Evolutionary conservation across 2,329 filamentous ascomycete genomes (phyloP), one percentile per base, ranked within the genome.

Genomic region (Cytospora schulzeri): DNA sequence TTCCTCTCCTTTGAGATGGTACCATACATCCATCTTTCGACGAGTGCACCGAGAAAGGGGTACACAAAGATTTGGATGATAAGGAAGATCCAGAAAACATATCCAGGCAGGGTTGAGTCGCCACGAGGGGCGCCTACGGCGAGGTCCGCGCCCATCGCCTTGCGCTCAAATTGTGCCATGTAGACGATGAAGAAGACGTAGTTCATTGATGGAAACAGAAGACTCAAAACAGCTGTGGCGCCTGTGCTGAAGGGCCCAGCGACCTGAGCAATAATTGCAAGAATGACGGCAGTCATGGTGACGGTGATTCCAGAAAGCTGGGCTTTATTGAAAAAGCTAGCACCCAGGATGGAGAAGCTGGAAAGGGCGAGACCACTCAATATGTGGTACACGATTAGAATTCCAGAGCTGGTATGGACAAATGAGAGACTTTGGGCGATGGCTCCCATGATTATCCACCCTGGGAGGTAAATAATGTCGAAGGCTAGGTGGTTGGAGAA

Each of bases 181-280:
- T 89, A 85, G 22, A 91, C 87, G 61, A 88, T 83, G 73, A 94
- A 95, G 74, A 89, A 93, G 17, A 94, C 90, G 72, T 92, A 97
- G 70, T 92, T 93, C 81, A 93, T 96, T 0, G 93, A 91, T 0
- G 92, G 86, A 73, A 97, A 97, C 0, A 97, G 76, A 17, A 96
- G 73, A 66, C 89, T 89, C 15, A 96, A 80, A 4, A 91, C 79
- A 7, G 85, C 83, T 3, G 94, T 90, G 1, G 87, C 82, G 1
- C 79, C 87, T 0, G 88, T 91, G 11, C 77, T 80, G 4, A 87
- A 86, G 1, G 81, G 82, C 0, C 84, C 87, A 22, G 91, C 79
- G 19, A 92, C 86, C 75, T 97, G 93, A 0, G 92, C 89, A 26
- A 97, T 80, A 69, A 97, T 91, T 19, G 90, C 93, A 1, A 97